These are phyloP conservation scores for Asterella californica DNA, from an alignment of 225 moss, liverwort and hornwort genomes.

Conservation along the genomic window DNA sequence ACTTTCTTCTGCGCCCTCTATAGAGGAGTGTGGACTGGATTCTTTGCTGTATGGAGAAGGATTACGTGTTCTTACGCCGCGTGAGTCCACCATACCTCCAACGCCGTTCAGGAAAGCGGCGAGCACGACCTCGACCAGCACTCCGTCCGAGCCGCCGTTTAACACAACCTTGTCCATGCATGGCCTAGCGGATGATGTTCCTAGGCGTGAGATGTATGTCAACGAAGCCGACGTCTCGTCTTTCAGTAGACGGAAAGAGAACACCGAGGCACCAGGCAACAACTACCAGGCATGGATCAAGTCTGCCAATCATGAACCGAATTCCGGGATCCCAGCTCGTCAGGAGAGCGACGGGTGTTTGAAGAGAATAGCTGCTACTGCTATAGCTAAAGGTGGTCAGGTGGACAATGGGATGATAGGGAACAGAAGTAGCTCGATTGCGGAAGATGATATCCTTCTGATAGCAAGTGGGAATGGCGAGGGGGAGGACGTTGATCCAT, in stretches of 20 bases:
- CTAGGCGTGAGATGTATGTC: slow-evolving; percentile 14
- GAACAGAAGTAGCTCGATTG: not conserved
- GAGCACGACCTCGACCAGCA: slow-evolving; percentile 28
- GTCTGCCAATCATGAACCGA: not conserved
- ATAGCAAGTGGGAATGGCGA: not conserved
- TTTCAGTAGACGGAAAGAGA: slow-evolving; percentile 5
- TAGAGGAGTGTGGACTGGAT: slow-evolving; percentile 91
- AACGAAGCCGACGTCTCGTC: slow-evolving; percentile 26
- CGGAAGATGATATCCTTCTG: not conserved
- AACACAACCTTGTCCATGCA: slow-evolving; percentile 26
- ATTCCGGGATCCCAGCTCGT: not conserved
- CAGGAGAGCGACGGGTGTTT: not conserved
- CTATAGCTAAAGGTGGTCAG: not conserved
- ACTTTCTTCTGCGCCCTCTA: slow-evolving; percentile 75
- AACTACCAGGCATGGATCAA: not conserved
- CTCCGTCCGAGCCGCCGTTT: slow-evolving; percentile 16
- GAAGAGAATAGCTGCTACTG: not conserved
- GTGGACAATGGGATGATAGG: not conserved
- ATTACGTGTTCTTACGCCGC: slow-evolving; percentile 52
- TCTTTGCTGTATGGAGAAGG: slow-evolving; percentile 65
- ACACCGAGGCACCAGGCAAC: not conserved
- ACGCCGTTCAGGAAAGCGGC: slow-evolving; percentile 18
- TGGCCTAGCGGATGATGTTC: slow-evolving; percentile 5
- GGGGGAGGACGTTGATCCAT: not conserved
- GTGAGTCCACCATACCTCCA: slow-evolving; percentile 15